Percentiles rank a stretch among this genome's conserved stretches.
These are phyloP conservation scores for Xerocomus minutiporus DNA, from an alignment of 1,284 basidiomycete genomes.

Conservation along the genomic window DNA sequence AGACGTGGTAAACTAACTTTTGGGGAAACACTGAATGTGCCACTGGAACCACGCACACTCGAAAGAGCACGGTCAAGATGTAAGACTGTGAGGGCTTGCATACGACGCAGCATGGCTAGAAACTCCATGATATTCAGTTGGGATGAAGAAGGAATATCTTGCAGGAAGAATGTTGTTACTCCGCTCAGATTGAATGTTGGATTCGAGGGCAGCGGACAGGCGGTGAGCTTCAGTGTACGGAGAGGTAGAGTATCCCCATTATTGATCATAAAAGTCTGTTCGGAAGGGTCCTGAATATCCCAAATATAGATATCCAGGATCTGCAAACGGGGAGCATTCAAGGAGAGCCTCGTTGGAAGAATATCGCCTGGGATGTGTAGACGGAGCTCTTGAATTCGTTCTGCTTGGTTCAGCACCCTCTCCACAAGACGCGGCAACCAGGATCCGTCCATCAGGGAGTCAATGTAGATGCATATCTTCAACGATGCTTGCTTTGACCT, in stretches of 20 bases:
- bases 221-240: background rate
- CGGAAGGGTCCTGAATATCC: background rate
- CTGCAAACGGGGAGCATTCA: conserved; percentile 6
- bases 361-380: background rate
- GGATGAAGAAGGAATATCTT: background rate
- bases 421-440: conserved; percentile 2
- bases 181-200: background rate
- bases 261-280: background rate
- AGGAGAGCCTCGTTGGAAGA: background rate
- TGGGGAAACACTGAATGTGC: background rate
- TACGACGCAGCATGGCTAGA: background rate
- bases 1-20: background rate
- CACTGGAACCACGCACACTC: background rate
- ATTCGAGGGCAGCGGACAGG: background rate
- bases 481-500: too few relatives aligned
- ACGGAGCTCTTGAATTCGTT: conserved; percentile 19
- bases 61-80: background rate
- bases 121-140: background rate
- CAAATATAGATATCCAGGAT: background rate
- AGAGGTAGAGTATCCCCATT: background rate
- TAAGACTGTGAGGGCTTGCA: background rate
- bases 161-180: background rate
- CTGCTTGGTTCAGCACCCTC: conserved; percentile 10
- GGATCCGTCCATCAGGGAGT: too few relatives aligned
- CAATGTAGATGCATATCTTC: conserved; percentile 3